Base-by-base conservation (phyloP, 495 filamentous ascomycete genomes). In the Neurospora cerealis region DNA sequence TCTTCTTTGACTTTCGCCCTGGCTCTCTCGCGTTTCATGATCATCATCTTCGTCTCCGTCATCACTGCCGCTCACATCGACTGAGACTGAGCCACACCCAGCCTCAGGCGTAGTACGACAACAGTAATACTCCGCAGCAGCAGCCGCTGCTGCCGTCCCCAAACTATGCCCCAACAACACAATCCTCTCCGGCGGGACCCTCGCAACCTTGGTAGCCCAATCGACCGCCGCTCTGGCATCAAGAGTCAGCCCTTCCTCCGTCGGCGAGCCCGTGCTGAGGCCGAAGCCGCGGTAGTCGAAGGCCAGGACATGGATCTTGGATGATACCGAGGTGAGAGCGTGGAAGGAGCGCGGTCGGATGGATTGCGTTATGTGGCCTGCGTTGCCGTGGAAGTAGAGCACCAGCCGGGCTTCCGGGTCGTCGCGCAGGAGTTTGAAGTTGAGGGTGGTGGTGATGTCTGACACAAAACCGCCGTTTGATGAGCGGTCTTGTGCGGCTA, bases 231-330 rank as follows among this genome's bases (percentile, higher is more conserved):
- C 82, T 5, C 91, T 81, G 36, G 92, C 94, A 76, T 99, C 96
- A 9, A 87, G 88, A 73, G 96, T 92, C 17, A 99, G 83, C 2
- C 96, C 96, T 34, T 86, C 80, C 81, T 99, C 96, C 0, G 92
- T 91, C 3, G 96, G 96, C 19, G 82, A 83, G 36, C 95, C 94
- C 17, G 91, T 92, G 24, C 92, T 94, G 37, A 89, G 85, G 7
- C 95, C 95, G 77, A 93, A 98, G 37, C 96, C 96, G 37, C 96
- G 92, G 82, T 98, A 98, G 84, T 97, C 94, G 72, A 97, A 86
- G 34, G 89, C 83, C 0, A 93, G 77, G 37, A 92, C 85, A 72
- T 93, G 90, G 54, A 66, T 66, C 44, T 85, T 84, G 11, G 83
- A 83, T 17, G 88, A 84, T 0, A 87, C 88, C 66, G 87, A 85